A percentile compares a stretch with the other conserved stretches of the same genome.
Evolutionary conservation across 2,329 filamentous ascomycete species (phyloP).

Genomic region (Pseudocercospora macadamiae): DNA sequence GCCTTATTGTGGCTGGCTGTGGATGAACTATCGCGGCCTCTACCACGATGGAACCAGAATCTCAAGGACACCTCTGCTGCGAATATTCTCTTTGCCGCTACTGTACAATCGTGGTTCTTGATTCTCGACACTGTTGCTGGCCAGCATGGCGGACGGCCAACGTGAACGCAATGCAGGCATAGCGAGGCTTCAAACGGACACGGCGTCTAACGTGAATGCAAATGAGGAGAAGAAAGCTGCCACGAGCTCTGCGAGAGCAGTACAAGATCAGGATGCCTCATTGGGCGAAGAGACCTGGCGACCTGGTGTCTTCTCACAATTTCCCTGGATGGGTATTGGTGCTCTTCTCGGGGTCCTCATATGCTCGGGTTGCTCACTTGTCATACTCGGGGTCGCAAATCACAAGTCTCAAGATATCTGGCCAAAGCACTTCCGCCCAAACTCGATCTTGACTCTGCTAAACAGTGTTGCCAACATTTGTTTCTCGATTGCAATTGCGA

Average conservation of each 20-base stretch:
- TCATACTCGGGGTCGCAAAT: neutral
- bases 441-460: constrained; percentile 22
- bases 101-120: neutral
- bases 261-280: neutral
- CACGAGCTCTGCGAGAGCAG: neutral
- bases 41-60: neutral
- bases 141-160: neutral
- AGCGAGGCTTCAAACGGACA: neutral
- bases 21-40: neutral
- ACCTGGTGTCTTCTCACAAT: constrained; percentile 3
- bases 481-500: constrained; percentile 26
- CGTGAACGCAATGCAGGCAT: neutral
- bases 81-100: neutral
- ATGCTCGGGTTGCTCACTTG: neutral
- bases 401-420: neutral
- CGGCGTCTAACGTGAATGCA: neutral
- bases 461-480: constrained; percentile 26
- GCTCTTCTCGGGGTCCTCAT: neutral
- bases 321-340: constrained; percentile 7
- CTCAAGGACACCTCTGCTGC: neutral
- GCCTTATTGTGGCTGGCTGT: neutral
- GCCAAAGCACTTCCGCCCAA: constrained; percentile 9
- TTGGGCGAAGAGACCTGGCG: neutral
- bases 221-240: neutral
- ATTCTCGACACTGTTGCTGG: neutral